Conservation (phyloP, 805 yeast species). For the Myxozyma sirexii region DNA sequence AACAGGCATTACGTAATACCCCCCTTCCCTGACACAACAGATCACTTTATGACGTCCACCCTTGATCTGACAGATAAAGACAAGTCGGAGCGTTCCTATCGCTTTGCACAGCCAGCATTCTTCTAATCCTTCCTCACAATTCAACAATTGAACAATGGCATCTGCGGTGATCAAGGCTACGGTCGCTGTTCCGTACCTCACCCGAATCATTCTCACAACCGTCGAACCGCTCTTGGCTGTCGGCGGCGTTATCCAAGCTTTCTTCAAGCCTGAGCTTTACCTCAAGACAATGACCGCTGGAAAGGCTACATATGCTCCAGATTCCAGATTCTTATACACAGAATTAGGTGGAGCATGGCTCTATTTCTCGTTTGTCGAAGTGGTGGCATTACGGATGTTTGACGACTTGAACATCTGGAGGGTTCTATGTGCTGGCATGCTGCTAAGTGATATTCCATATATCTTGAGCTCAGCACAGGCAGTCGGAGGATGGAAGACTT, state of each 20-base stretch:
- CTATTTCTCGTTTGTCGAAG: constrained; percentile 1
- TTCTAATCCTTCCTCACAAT: no score
- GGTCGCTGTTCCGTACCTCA: neutral
- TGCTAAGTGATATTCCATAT: no score
- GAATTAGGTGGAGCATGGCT: constrained; percentile 4
- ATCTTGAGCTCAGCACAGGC: neutral
- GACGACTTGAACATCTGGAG: neutral
- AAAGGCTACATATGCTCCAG: neutral
- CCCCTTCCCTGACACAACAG: no score
- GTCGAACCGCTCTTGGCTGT: neutral
- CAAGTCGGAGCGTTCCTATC: no score
- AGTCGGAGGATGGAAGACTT: neutral
- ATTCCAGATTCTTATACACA: neutral
- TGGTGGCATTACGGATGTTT: neutral
- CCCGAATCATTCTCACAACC: neutral
- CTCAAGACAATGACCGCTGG: neutral
- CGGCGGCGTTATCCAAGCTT: neutral
- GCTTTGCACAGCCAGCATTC: no score
- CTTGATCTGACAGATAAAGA: no score
- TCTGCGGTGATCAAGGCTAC: neutral
- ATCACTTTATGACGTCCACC: no score
- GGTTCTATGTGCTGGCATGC: no score
- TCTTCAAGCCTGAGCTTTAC: neutral
- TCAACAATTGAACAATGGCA: no score
- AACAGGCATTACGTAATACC: no score